phyloP scores from a whole-genome alignment of 257 asterid species.

The Henckelia pumila region DNA sequence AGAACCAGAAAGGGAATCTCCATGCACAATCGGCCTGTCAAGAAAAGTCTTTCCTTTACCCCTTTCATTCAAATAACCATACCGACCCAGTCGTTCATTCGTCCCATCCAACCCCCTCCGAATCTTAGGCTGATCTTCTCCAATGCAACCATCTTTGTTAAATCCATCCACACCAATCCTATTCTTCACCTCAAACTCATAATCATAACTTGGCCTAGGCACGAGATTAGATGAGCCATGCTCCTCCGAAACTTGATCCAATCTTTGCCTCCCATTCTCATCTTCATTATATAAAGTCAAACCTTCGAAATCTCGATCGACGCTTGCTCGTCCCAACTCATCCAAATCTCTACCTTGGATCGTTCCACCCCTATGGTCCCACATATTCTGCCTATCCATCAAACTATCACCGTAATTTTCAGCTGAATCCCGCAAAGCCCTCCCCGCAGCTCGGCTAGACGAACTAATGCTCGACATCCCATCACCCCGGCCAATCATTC shows the following conservation, averaged over 20 bases:
- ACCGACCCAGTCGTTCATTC: slow-evolving; percentile 48
- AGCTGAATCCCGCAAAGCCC: slow-evolving; percentile 29
- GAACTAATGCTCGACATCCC: slow-evolving; percentile 50
- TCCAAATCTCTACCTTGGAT: slow-evolving; percentile 26
- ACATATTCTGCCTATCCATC: slow-evolving; percentile 25
- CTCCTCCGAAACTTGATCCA: slow-evolving; percentile 27
- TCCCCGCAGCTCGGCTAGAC: slow-evolving; percentile 49
- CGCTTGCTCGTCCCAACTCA: slow-evolving; percentile 27
- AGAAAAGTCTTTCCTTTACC: slow-evolving; percentile 49
- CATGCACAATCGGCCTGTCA: slow-evolving; percentile 40
- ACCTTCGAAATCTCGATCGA: slow-evolving; percentile 31
- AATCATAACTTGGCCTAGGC: slow-evolving; percentile 33
- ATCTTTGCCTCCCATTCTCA: slow-evolving; percentile 25
- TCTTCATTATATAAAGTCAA: slow-evolving; percentile 19
- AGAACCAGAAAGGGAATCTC: slow-evolving; percentile 42
- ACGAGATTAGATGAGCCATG: slow-evolving; percentile 39
- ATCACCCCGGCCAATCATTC: slow-evolving; percentile 43
- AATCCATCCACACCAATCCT: slow-evolving; percentile 32
- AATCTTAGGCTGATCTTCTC: slow-evolving; percentile 58
- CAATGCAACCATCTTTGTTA: slow-evolving; percentile 34
- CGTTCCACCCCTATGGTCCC: slow-evolving; percentile 30
- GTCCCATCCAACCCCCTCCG: slow-evolving; percentile 69
- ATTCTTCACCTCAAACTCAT: slow-evolving; percentile 31
- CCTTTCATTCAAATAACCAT: slow-evolving; percentile 47
- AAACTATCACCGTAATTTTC: slow-evolving; percentile 34